Base-by-base conservation (phyloP, 306 rosid species). In the Citrullus amarus region DNA sequence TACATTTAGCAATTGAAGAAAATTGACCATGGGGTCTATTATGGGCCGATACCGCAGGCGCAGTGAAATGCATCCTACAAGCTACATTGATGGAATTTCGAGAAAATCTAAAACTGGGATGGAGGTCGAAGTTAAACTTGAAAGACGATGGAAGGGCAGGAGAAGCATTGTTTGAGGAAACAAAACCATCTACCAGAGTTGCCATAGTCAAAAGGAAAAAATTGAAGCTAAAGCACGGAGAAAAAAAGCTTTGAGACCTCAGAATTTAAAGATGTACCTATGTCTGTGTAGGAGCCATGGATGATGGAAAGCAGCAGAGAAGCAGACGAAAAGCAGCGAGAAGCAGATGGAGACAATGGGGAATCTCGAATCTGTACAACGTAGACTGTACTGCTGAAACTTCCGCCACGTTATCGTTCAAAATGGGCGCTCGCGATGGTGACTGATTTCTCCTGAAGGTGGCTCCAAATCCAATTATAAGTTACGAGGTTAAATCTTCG, bases 171-270 rank as follows among this genome's bases (percentile, higher is more conserved):
- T 32, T 81, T 6, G 51, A 51, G 51, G 75, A 78, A 34, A 74
- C 76, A 10, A 80, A 68, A 67, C 71, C 5, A 70, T 60, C 34
- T 34, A 57, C 79, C 15, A 79, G 83, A 79, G 54, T 78, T 17
- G 76, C 81, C 90, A 85, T 87, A 11, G 6, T 51, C 10, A 43
- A 5, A 25, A 68, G 13, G 22, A 38, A 38, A 66, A 39, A 8
- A 12, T 38, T 17, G 72, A 66, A 65, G 6, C 25, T 50, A 15
- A 16, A 9, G 12, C 44, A 63, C 25, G 11, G 16, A 10, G 28
- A 38, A 38, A 17, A 25, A 67, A 18, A 67, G 2, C 20, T 9
- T 8, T 8, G 51, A 9, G 4, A 41, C 34, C 54, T 66, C 72
- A 20, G 25, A 68, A 68, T 41, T 68, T 10, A 18, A 41, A 43